phyloP scores from a whole-genome alignment of 805 yeast genomes.

The Yamadazyma endophytica region DNA sequence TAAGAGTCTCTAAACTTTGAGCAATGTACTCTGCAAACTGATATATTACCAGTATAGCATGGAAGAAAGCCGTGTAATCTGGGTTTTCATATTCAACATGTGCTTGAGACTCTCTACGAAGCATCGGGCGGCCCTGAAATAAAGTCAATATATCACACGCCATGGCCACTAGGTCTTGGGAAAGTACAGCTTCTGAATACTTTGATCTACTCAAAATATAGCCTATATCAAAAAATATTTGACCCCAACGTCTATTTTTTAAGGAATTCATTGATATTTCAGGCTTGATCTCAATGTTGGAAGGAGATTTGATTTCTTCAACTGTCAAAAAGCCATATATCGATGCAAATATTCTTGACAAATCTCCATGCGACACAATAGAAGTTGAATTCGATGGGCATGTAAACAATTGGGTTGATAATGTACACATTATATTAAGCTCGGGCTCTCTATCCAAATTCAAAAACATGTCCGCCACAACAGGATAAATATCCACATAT shows the following conservation, averaged over 20 bases:
- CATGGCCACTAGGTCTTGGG: conserved; percentile 48
- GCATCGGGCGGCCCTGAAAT: conserved; percentile 75
- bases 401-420: conserved; percentile 85
- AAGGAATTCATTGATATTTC: conserved; percentile 42
- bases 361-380: conserved; percentile 60
- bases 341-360: conserved; percentile 57
- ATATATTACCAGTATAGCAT: conserved; percentile 62
- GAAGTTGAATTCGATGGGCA: conserved; percentile 76
- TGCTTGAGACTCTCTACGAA: conserved; percentile 67
- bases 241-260: conserved; percentile 73
- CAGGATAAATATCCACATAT: conserved; percentile 80
- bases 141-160: conserved; percentile 61
- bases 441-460: conserved; percentile 86
- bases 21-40: conserved; percentile 57
- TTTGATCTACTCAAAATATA: conserved; percentile 70
- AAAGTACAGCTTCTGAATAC: conserved; percentile 44
- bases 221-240: conserved; percentile 73
- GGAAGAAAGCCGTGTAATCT: conserved; percentile 71
- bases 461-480: conserved; percentile 64
- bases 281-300: conserved; percentile 33
- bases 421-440: conserved; percentile 62
- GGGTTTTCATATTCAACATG: conserved; percentile 92
- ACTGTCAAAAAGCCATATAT: conserved; percentile 60
- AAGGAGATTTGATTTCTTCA: conserved; percentile 45
- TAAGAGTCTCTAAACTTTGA: conserved; percentile 33